Base-by-base conservation (phyloP, 352 stramenopile species). In the Pythium insidiosum region DNA sequence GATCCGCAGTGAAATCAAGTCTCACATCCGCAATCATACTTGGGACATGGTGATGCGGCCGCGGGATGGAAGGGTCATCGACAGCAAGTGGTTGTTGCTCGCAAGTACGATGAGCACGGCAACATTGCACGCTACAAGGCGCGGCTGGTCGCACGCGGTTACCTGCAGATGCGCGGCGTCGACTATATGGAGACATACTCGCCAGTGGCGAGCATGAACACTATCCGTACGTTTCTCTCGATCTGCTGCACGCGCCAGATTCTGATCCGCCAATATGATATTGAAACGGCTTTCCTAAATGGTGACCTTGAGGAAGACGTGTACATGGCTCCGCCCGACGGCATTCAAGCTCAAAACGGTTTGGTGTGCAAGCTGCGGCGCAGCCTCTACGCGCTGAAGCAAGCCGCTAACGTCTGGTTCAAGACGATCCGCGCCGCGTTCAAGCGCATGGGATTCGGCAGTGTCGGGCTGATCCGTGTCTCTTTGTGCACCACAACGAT, bases 231-330 rank as follows among this genome's bases (percentile, higher is more conserved):
- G 2, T 29, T 53, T 13, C 40, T 59, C 11, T 23, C 43, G 2
- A 12, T 53, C 15, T 36, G 43, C n/a, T 40, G 37, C 28, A 5
- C 13, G 13, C 5, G 18, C 10, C 5, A 38, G 6, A 16, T 35
- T 24, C 9, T 25, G 3, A 30, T 61, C 13, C 12, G 26, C 10
- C 57, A 66, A 23, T 53, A 41, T 24, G 47, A 58, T 22, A 21
- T 73, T 26, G 47, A 70, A 6, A 68, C 61, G 11, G 56, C 65
- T 5, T 70, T 73, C 33, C 23, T 71, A 0, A 66, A 72, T 28
- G 64, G 60, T 6, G 44, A 60, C 9, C 22, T 66, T 0, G 28
- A 62, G 2, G 56, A 69, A 19, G n/a, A 29, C 0, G 55, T 63
- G 3, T 61, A 53, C 30, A 67, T 66, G 48, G 30, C 30, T 5